Base-by-base conservation (phyloP, 1,284 basidiomycete genomes). In the Neonothopanus nambi region DNA sequence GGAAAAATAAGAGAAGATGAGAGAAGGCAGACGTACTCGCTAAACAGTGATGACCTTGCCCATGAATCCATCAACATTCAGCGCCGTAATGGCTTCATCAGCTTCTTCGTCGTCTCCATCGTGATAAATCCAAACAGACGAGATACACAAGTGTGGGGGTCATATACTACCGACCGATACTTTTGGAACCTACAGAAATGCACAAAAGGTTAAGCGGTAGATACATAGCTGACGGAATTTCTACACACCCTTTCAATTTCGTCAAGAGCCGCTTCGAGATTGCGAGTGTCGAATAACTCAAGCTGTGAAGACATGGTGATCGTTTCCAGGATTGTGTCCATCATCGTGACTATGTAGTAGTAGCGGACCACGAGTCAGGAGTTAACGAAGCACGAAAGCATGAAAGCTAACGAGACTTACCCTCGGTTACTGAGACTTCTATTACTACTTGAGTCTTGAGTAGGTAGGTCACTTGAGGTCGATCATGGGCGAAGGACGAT, bases 121-220 rank as follows among this genome's bases (percentile, higher is more conserved):
- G 45, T 47, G n/a, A n/a, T n/a, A n/a, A n/a, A n/a, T n/a, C n/a
- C n/a, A 64, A 98, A 98, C 38, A 95, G 96, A 65, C 96, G 92
- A 51, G 94, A 95, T 67, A 98, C 95, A 65, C 93, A 88, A 57
- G 91, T 89, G 75, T 98, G 96, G 24, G 96, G 96, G 74, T 99
- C 96, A 66, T 89, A 89, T 93, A 98, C 97, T 70, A 98, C 88
- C 57, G 93, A n/a, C n/a, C n/a, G n/a, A 90, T 38, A 89, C 91
- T 71, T 97, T 91, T 67, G 89, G 81, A 58, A 91, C 88, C 89
- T 91, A 57, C 41, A 54, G 39, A 28, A 5, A 11, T 28, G 11
- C 26, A 28, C 7, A 26, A 15, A 44, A 21, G 26, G 4, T 24
- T 6, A 13, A 23, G 17, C 13, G 23, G 3, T 8, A 35, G 23